Conservation (phyloP, 176 grass and related monocot species). For the Alloteropsis semialata region DNA sequence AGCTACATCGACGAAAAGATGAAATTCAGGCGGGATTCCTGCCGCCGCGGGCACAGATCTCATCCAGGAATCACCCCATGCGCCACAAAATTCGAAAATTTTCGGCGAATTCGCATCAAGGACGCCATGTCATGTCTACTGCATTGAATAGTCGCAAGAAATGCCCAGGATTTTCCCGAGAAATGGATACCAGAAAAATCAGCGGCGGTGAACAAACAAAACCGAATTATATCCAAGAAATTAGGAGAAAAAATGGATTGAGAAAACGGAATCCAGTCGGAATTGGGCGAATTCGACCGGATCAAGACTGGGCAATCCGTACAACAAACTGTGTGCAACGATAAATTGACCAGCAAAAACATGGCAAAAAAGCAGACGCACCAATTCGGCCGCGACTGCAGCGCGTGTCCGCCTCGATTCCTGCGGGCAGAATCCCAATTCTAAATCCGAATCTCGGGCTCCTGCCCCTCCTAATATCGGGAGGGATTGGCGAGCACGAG, state of each 20-base stretch:
- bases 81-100: not conserved
- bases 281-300: not conserved
- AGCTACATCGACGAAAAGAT: not conserved
- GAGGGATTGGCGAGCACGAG: not conserved
- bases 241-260: not conserved
- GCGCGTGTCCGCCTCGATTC: not conserved
- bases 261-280: not conserved
- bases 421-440: slow-evolving; percentile 2
- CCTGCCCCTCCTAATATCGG: slow-evolving; percentile 7
- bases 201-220: not conserved
- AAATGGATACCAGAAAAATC: not conserved
- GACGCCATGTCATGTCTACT: not conserved
- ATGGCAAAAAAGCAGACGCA: not conserved
- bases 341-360: not conserved
- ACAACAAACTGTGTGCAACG: not conserved
- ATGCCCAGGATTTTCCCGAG: not conserved
- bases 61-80: not conserved
- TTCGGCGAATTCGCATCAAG: not conserved
- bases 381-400: slow-evolving; percentile 24
- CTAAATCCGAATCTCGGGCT: not conserved
- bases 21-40: slow-evolving; percentile 10
- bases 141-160: slow-evolving; percentile 2
- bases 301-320: not conserved
- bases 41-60: slow-evolving; percentile 29
- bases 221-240: not conserved